phyloP scores from a whole-genome alignment of 2,329 filamentous ascomycete genomes.

The Fusarium pilosicola region DNA sequence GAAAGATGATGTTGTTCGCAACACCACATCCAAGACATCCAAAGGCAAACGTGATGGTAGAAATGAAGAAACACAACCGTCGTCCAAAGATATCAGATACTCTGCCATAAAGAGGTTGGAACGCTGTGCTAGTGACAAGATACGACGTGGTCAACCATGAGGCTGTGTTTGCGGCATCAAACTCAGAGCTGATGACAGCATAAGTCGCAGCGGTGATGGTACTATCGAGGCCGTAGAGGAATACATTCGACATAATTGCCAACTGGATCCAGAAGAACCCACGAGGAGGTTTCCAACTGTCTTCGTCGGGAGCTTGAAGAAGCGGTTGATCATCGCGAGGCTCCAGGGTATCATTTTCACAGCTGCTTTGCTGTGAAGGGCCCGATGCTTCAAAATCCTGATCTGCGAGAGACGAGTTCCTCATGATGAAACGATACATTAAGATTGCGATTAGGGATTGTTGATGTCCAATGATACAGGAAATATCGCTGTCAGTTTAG shows the following conservation, averaged over 20 bases:
- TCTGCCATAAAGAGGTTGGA: constrained; percentile 77
- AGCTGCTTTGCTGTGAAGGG: background rate
- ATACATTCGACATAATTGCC: constrained; percentile 72
- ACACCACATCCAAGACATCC: constrained; percentile 74
- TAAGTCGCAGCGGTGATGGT: constrained; percentile 80
- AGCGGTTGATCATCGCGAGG: constrained; percentile 37
- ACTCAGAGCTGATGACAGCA: constrained; percentile 79
- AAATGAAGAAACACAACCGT: constrained; percentile 70
- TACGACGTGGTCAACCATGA: constrained; percentile 82
- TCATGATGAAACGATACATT: background rate
- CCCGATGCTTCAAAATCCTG: background rate
- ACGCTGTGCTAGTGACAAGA: constrained; percentile 75
- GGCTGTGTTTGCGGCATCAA: constrained; percentile 75
- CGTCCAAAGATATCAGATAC: constrained; percentile 77
- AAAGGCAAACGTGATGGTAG: constrained; percentile 67
- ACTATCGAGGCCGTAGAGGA: constrained; percentile 74
- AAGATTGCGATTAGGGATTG: too few species aligned
- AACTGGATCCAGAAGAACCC: constrained; percentile 69
- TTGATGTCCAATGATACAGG: background rate
- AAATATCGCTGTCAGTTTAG: background rate
- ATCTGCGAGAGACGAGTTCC: background rate
- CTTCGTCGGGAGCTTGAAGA: constrained; percentile 34
- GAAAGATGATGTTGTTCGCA: constrained; percentile 64
- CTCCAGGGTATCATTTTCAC: background rate
- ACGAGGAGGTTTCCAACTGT: constrained; percentile 57